Conservation (phyloP, 768 basidiomycete genomes). For the Clitopilus passeckerianus region DNA sequence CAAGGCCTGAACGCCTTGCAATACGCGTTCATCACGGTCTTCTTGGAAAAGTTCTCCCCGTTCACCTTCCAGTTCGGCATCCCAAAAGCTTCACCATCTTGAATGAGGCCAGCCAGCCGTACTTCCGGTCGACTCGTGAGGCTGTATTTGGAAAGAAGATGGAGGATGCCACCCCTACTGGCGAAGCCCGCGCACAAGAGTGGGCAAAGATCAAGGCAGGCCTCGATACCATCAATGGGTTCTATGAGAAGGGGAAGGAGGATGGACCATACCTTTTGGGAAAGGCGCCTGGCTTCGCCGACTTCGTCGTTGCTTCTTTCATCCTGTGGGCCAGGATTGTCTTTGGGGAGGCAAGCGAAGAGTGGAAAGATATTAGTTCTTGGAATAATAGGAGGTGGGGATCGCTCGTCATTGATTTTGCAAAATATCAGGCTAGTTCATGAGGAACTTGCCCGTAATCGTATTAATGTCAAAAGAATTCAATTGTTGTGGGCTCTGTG, state of each 20-base stretch:
- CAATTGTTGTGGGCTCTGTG: too few relatives aligned
- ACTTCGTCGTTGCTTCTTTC: slow-evolving; percentile 24
- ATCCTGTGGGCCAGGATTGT: slow-evolving; percentile 21
- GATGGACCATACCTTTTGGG: slow-evolving; percentile 26
- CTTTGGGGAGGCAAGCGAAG: slow-evolving; percentile 25
- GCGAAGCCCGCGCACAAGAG: slow-evolving; percentile 11
- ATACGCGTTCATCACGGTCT: slow-evolving; percentile 7
- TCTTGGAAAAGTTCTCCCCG: background rate
- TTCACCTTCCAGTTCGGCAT: slow-evolving; percentile 11
- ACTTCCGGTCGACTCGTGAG: slow-evolving; percentile 25
- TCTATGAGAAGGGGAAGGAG: slow-evolving; percentile 17
- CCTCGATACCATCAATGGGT: slow-evolving; percentile 12
- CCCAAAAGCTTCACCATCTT: slow-evolving; percentile 17
- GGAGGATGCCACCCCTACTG: slow-evolving; percentile 16
- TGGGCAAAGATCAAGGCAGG: slow-evolving; percentile 18
- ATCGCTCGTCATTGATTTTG: slow-evolving; percentile 14
- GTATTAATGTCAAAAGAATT: too few relatives aligned
- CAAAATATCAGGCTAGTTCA: slow-evolving; percentile 13
- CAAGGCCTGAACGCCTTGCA: slow-evolving; percentile 14
- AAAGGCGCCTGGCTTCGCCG: slow-evolving; percentile 24
- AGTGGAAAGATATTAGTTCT: slow-evolving; percentile 27
- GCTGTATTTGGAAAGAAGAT: slow-evolving; percentile 11
- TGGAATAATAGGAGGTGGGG: slow-evolving; percentile 30
- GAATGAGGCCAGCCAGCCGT: slow-evolving; percentile 24
- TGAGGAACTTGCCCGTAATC: background rate